These are phyloP conservation scores for Erigeron canadensis DNA, from an alignment of 129 eudicot genomes.

Conservation along the genomic window DNA sequence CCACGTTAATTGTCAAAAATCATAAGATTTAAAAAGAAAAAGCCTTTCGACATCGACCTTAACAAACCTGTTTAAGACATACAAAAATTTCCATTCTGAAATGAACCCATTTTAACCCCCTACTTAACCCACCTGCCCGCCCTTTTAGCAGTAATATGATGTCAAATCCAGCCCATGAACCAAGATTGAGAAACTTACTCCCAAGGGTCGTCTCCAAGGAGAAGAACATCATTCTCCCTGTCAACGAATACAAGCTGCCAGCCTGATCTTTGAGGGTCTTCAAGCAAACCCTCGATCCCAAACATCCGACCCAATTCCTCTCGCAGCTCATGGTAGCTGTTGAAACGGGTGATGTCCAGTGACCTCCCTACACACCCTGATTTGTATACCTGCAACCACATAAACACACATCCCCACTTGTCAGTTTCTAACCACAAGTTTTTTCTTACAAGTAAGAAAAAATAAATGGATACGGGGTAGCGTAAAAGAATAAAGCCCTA, in stretches of 20 bases:
- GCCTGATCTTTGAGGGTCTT: slow-evolving; percentile 99
- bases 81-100: too few relatives aligned
- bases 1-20: too few relatives aligned
- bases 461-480: background rate
- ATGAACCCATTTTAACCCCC: too few relatives aligned
- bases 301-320: slow-evolving; percentile 92
- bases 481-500: background rate
- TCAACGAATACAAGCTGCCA: slow-evolving; percentile 99
- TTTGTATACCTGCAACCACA: slow-evolving; percentile 74
- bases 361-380: slow-evolving; percentile 96
- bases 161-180: background rate
- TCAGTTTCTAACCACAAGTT: background rate
- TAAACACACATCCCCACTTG: background rate
- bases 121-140: background rate
- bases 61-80: too few relatives aligned
- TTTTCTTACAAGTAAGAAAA: too few relatives aligned
- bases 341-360: slow-evolving; percentile 92
- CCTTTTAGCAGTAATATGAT: background rate
- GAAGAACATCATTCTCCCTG: slow-evolving; percentile 99
- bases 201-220: slow-evolving; percentile 99
- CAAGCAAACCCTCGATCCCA: slow-evolving; percentile 89
- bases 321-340: slow-evolving; percentile 90
- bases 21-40: too few relatives aligned
- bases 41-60: too few relatives aligned
- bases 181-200: slow-evolving; percentile 61